Evolutionary conservation across 148 eudicot species (phyloP), one percentile per base, ranked within the genome.

Genomic region (Amaranthus hypochondriacus): DNA sequence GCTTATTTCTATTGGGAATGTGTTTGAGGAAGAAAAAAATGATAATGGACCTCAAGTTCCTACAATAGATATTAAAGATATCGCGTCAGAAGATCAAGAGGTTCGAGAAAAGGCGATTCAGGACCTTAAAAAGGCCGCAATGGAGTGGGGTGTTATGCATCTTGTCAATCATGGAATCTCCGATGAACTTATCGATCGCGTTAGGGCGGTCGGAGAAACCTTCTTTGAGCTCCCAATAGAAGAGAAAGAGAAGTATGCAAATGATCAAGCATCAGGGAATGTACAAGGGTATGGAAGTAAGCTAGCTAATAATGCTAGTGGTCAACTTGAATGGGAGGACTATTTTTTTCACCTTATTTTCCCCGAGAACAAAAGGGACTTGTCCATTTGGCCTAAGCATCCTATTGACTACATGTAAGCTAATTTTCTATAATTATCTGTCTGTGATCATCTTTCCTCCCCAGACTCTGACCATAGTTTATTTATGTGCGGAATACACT

Each of bases 261-360:
- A 93, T 60, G 92, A 93, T 63, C 92, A 86, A 68, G 97, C 74
- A 39, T 70, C 87, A 0, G 98, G 97, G 13, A 93, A 89, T 71
- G 82, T 93, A 7, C 98, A 93, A 79, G 98, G 98, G 15, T 93
- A 93, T 70, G 98, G 98, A 0, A 93, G 98, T 74, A 93, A 93
- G 84, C 73, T 93, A 8, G 98, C 98, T 3, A 89, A 93, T 60
- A 93, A 83, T 76, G 95, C 89, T 46, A 79, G 90, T 53, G 97
- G 95, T 7, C 86, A 81, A 66, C 95, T 88, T 55, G 98, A 93
- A 72, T 93, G 98, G 98, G 90, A 89, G 74, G 98, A 93, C 77
- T 93, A 93, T 59, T 93, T 87, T 75, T 93, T 93, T 78, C 98
- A 93, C 79, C 87, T 86, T 75, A 83, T 53, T 55, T 88, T 43